Conservation (phyloP, 139 green algal genomes). For the Eudorina sp. region DNA sequence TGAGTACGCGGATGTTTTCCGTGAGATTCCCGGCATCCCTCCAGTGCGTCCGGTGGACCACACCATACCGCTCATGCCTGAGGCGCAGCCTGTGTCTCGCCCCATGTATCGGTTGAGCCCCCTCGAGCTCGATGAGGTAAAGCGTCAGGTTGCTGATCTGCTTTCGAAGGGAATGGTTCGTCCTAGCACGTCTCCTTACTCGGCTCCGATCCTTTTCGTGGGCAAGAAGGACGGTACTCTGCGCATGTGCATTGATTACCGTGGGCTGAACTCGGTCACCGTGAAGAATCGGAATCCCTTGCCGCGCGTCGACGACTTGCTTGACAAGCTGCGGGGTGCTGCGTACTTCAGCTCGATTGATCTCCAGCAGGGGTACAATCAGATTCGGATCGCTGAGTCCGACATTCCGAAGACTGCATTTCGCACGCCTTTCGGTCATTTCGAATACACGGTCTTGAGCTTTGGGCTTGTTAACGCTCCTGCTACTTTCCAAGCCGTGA, state of each 20-base stretch:
- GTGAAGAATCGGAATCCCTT: slow-evolving; percentile 54
- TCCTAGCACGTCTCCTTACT: background rate
- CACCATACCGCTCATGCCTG: slow-evolving; percentile 32
- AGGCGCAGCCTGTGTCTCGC: background rate
- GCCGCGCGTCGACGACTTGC: slow-evolving; percentile 28
- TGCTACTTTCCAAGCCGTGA: slow-evolving; percentile 43
- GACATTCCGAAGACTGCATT: slow-evolving; percentile 51
- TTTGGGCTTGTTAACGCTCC: slow-evolving; percentile 47
- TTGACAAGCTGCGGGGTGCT: slow-evolving; percentile 34
- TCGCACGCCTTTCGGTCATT: slow-evolving; percentile 55
- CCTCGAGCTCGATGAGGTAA: slow-evolving; percentile 3
- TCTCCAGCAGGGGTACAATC: slow-evolving; percentile 25
- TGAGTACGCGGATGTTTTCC: background rate
- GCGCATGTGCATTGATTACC: slow-evolving; percentile 50
- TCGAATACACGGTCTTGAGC: slow-evolving; percentile 55
- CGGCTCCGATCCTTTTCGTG: slow-evolving; percentile 13
- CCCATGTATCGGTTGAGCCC: slow-evolving; percentile 34
- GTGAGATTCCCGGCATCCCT: slow-evolving; percentile 20
- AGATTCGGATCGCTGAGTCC: slow-evolving; percentile 34
- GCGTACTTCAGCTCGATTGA: background rate
- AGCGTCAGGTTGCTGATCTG: slow-evolving; percentile 16
- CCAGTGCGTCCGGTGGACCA: slow-evolving; percentile 20
- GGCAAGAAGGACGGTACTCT: slow-evolving; percentile 50
- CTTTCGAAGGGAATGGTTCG: slow-evolving; percentile 26
- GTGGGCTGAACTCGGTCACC: slow-evolving; percentile 39